Base-by-base conservation (phyloP, 164 flowering plant species). In the Saururus chinensis region DNA sequence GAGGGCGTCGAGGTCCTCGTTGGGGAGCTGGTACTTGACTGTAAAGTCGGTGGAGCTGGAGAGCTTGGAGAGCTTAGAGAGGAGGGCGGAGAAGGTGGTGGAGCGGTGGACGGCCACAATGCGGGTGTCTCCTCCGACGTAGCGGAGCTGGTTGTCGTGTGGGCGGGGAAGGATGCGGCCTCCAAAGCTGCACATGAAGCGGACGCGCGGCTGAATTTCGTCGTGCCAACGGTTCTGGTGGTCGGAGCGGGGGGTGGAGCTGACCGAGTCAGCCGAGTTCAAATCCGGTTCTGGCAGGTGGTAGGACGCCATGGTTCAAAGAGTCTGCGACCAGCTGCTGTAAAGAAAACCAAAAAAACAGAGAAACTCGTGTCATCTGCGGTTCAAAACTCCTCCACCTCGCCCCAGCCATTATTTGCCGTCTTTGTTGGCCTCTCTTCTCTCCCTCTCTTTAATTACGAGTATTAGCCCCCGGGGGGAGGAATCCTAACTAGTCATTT, bases 121-220 rank as follows among this genome's bases (percentile, higher is more conserved):
- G 16, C 96, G 79, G 6, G 97, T 93, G 51, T 93, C 99, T 21
- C 99, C 99, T 54, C 97, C 97, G 40, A 93, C 89, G 68, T 93
- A 93, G 6, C 96, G 91, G 72, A 93, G 96, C 75, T 87, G 96
- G 60, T 87, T 85, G 62, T 93, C 99, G 68, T 86, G 97, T 12
- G 99, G 99, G 0, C 99, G 78, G 19, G 97, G 99, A 30, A 90
- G 76, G 57, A 93, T 90, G 63, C 82, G 87, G 55, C 99, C 99
- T 17, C 96, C 96, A 64, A 85, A 93, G 74, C 95, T 88, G 83
- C 96, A 86, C 99, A 93, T 88, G 76, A 93, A 82, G 4, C 96
- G 82, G 48, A 87, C 70, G 4, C 86, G 82, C 9, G 81, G 63
- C 20, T 22, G 49, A 17, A 12, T 35, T 7, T 81, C 82, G 7